A percentile compares a stretch with the other conserved stretches of the same genome.
Evolutionary conservation across 2,329 filamentous ascomycete species (phyloP).

Genomic region (Leptoxyphium fumago): DNA sequence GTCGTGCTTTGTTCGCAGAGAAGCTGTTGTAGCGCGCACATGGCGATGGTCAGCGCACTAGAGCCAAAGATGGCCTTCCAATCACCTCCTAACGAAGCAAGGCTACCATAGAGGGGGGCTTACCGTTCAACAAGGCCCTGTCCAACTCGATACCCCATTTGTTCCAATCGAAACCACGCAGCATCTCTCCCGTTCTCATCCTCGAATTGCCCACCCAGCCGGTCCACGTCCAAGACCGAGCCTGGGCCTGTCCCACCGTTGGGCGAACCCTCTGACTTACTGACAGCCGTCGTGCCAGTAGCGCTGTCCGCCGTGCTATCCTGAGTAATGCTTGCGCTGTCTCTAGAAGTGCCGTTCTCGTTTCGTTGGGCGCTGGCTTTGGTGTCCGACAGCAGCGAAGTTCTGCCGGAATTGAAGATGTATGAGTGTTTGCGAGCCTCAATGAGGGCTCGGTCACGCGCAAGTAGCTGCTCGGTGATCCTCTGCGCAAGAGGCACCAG

Average conservation of each 20-base stretch:
- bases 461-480: conserved; percentile 58
- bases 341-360: conserved; percentile 8
- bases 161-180: conserved; percentile 71
- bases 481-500: conserved; percentile 88
- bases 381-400: background rate
- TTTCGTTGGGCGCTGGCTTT: background rate
- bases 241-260: no score
- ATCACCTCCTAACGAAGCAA: background rate
- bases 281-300: background rate
- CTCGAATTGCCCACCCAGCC: background rate
- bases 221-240: background rate
- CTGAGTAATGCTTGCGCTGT: conserved; percentile 6
- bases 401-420: conserved; percentile 9
- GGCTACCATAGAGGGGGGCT: conserved; percentile 12
- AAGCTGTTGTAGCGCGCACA: conserved; percentile 38
- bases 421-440: conserved; percentile 16
- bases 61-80: no score
- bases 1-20: conserved; percentile 69
- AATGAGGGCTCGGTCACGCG: conserved; percentile 28
- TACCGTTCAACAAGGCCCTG: conserved; percentile 84
- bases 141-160: conserved; percentile 78
- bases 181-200: conserved; percentile 75
- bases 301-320: background rate
- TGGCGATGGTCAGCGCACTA: no score
- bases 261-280: background rate